Percentiles rank a stretch among this genome's conserved stretches.
Evolutionary conservation across 1,284 basidiomycete species (phyloP).

Genomic region (Boletus chippewaensis): DNA sequence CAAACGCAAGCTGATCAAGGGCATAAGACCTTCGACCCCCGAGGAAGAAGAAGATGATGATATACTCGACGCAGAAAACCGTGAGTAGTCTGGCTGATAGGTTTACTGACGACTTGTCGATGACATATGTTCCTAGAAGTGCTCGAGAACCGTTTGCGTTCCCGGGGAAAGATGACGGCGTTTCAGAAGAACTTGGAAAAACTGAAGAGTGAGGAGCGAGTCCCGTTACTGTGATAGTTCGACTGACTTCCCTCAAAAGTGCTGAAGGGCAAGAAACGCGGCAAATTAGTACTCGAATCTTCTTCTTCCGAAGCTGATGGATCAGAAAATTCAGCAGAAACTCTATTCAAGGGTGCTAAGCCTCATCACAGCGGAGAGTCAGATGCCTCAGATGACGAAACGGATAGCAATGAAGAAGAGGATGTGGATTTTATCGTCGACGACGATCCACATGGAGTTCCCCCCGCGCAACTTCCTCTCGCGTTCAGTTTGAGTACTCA

Average conservation of each 20-base stretch:
- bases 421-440: constrained; percentile 62
- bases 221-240: background rate
- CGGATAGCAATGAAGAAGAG: constrained; percentile 24
- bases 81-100: constrained; percentile 30
- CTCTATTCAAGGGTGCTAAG: constrained; percentile 29
- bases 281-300: constrained; percentile 32
- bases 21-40: constrained; percentile 40
- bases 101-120: background rate
- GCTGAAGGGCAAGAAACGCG: constrained; percentile 44
- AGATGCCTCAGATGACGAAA: constrained; percentile 18
- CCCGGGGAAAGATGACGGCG: constrained; percentile 49
- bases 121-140: constrained; percentile 42
- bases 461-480: constrained; percentile 49
- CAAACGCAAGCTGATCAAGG: constrained; percentile 44
- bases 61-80: constrained; percentile 49
- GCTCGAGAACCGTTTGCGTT: constrained; percentile 54
- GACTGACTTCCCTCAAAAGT: constrained; percentile 7
- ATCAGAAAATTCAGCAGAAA: constrained; percentile 25
- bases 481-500: constrained; percentile 73
- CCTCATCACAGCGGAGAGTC: constrained; percentile 21
- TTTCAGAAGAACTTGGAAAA: constrained; percentile 59
- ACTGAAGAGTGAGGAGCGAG: constrained; percentile 44
- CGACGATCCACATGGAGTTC: constrained; percentile 53
- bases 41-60: constrained; percentile 43
- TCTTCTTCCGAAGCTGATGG: constrained; percentile 37